phyloP scores from a whole-genome alignment of 805 yeast genomes.

The Nakazawaea sp. region DNA sequence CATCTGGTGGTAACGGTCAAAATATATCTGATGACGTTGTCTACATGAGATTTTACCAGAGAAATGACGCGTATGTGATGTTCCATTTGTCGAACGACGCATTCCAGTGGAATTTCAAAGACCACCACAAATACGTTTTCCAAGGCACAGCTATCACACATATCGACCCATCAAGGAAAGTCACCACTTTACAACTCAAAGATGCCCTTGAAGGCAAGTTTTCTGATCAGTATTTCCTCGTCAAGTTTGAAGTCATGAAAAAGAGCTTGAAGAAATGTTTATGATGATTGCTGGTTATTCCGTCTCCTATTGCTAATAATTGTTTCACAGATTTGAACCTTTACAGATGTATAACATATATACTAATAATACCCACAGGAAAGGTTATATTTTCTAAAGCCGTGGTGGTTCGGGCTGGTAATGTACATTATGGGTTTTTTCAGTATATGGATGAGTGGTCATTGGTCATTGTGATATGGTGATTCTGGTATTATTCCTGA shows the following conservation, averaged over 20 bases:
- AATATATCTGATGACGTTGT: slow-evolving; percentile 3
- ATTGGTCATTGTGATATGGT: no score
- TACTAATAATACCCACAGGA: neutral
- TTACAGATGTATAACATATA: neutral
- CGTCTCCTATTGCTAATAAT: neutral
- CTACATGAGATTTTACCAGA: slow-evolving; percentile 17
- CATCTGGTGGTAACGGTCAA: slow-evolving; percentile 53
- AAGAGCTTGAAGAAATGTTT: slow-evolving; percentile 45
- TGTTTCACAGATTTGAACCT: neutral
- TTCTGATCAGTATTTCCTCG: slow-evolving; percentile 38
- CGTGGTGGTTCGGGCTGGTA: no score
- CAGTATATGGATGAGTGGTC: no score
- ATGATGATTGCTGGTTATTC: neutral
- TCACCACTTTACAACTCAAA: slow-evolving; percentile 55
- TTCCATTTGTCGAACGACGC: slow-evolving; percentile 90
- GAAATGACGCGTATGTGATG: slow-evolving; percentile 78
- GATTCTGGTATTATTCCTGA: no score
- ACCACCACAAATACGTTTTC: slow-evolving; percentile 83
- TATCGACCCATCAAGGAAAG: slow-evolving; percentile 69
- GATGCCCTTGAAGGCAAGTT: slow-evolving; percentile 38
- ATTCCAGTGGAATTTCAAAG: slow-evolving; percentile 91
- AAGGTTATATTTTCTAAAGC: no score
- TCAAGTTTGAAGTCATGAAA: slow-evolving; percentile 52
- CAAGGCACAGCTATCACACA: slow-evolving; percentile 71
- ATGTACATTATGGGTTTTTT: no score